phyloP scores from a whole-genome alignment of 1,139 yeast genomes.

The Nakaseomyces sp. region DNA sequence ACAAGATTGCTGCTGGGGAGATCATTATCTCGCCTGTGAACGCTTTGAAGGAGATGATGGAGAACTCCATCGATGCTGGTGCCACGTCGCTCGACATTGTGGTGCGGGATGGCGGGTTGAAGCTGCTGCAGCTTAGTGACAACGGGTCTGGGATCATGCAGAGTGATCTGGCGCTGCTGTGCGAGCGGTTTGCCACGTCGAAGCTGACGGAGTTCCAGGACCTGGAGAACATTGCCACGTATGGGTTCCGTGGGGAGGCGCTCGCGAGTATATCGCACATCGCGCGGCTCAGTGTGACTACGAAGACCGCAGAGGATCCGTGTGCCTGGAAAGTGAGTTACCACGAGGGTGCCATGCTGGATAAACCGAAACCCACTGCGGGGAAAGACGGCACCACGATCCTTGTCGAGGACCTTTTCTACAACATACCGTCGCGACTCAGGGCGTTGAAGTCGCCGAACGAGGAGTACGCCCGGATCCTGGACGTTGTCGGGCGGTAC shows the following conservation, averaged over 20 bases:
- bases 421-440: slow-evolving; percentile 74
- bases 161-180: slow-evolving; percentile 51
- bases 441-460: slow-evolving; percentile 54
- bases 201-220: slow-evolving; percentile 49
- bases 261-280: slow-evolving; percentile 61
- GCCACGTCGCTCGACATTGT: slow-evolving; percentile 54
- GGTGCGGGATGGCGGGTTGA: slow-evolving; percentile 57
- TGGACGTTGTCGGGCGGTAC: slow-evolving; percentile 80
- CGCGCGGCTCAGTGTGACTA: slow-evolving; percentile 62
- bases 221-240: slow-evolving; percentile 42
- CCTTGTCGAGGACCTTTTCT: slow-evolving; percentile 80
- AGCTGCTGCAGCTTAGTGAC: slow-evolving; percentile 57
- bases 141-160: slow-evolving; percentile 65
- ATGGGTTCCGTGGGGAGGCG: slow-evolving; percentile 82
- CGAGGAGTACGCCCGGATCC: slow-evolving; percentile 68
- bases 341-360: slow-evolving; percentile 49
- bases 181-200: slow-evolving; percentile 67
- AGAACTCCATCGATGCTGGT: slow-evolving; percentile 72
- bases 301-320: slow-evolving; percentile 51
- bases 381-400: slow-evolving; percentile 85
- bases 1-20: slow-evolving; percentile 95
- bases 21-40: slow-evolving; percentile 90
- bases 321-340: slow-evolving; percentile 67
- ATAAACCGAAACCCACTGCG: slow-evolving; percentile 66
- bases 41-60: slow-evolving; percentile 68